phyloP scores from a whole-genome alignment of 805 yeast genomes.

The Candida orba region DNA sequence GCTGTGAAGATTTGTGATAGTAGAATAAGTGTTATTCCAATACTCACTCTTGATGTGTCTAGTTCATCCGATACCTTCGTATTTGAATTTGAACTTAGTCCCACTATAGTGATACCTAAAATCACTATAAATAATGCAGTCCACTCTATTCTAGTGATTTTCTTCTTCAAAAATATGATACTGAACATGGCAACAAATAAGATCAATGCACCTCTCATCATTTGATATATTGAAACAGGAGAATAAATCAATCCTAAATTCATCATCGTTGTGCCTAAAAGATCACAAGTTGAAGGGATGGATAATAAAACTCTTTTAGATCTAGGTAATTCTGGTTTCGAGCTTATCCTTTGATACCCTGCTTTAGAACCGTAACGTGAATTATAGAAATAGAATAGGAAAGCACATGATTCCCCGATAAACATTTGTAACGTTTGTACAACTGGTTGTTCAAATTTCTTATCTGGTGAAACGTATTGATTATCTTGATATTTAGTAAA shows the following conservation, averaged over 20 bases:
- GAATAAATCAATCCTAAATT: slow-evolving; percentile 67
- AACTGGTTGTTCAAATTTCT: slow-evolving; percentile 67
- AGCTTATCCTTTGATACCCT: not conserved
- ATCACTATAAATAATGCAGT: slow-evolving; percentile 53
- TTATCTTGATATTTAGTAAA: slow-evolving; percentile 71
- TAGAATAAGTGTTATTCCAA: slow-evolving; percentile 55
- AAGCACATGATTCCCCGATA: slow-evolving; percentile 56
- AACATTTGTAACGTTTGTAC: slow-evolving; percentile 79
- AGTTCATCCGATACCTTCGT: slow-evolving; percentile 7
- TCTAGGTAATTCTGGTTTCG: slow-evolving; percentile 15
- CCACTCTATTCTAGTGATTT: slow-evolving; percentile 62
- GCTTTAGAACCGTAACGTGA: too few species aligned
- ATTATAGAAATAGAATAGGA: slow-evolving; percentile 31
- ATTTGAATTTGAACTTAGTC: slow-evolving; percentile 49
- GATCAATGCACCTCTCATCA: slow-evolving; percentile 77
- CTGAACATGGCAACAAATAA: slow-evolving; percentile 70
- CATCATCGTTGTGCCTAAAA: slow-evolving; percentile 67
- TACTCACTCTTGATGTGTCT: slow-evolving; percentile 26
- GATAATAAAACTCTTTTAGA: slow-evolving; percentile 34
- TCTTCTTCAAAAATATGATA: slow-evolving; percentile 49
- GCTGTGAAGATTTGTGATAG: slow-evolving; percentile 66
- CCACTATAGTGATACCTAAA: slow-evolving; percentile 65
- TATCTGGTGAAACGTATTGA: slow-evolving; percentile 51
- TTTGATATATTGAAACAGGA: slow-evolving; percentile 77
- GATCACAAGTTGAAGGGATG: slow-evolving; percentile 65